A percentile compares a stretch with the other conserved stretches of the same genome.
Evolutionary conservation across 805 yeast species (phyloP).

Genomic region (Brettanomyces naardenensis): DNA sequence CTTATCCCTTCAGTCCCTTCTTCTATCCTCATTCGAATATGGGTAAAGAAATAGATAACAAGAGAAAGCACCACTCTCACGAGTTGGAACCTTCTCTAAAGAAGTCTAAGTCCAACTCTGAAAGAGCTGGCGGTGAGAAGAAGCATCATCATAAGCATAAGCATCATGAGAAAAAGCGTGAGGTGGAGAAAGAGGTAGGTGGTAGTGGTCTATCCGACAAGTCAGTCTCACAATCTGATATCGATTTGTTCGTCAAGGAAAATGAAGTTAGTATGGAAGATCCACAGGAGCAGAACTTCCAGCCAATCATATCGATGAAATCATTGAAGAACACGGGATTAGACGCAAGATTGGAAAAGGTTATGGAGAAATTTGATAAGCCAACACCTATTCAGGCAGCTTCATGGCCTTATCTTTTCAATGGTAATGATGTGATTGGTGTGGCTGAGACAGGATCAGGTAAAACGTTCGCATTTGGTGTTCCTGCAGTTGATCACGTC

Average conservation of each 20-base stretch:
- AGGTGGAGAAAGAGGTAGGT: conserved; percentile 23
- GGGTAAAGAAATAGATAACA: conserved; percentile 23
- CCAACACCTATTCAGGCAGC: conserved; percentile 96
- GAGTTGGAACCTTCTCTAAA: conserved; percentile 20
- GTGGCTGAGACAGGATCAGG: conserved; percentile 99
- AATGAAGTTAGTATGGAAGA: conserved; percentile 82
- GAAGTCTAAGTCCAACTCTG: conserved; percentile 16
- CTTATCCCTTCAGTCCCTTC: too few species aligned
- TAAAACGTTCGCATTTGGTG: conserved; percentile 94
- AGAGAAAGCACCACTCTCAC: conserved; percentile 17
- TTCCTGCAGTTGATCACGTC: conserved; percentile 84
- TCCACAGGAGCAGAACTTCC: conserved; percentile 38
- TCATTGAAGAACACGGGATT: conserved; percentile 40
- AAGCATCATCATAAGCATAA: conserved; percentile 3
- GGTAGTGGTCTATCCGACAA: conserved; percentile 27
- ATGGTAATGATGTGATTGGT: conserved; percentile 83
- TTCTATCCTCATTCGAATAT: too few species aligned
- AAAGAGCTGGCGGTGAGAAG: neutral
- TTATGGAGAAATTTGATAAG: conserved; percentile 64
- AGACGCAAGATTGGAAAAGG: conserved; percentile 47
- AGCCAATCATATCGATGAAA: conserved; percentile 65
- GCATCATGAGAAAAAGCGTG: conserved; percentile 22
- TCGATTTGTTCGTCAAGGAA: conserved; percentile 52
- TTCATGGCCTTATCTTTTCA: conserved; percentile 85
- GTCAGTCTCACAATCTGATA: conserved; percentile 29